These are phyloP conservation scores for Kwoniella heveanensis DNA, from an alignment of 768 basidiomycete species.

Conservation along the genomic window DNA sequence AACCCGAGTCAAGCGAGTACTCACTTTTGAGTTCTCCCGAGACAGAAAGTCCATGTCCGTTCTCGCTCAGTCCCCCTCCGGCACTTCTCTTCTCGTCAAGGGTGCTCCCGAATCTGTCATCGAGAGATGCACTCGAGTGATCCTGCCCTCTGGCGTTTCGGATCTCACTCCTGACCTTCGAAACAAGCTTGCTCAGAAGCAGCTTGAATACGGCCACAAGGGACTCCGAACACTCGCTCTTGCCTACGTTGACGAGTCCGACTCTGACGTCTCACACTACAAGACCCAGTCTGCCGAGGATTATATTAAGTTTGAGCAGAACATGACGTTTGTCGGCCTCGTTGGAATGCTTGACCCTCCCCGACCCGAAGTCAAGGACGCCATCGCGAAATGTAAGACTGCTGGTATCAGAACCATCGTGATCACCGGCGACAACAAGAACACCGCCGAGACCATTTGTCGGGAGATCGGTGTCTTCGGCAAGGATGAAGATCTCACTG, in stretches of 20 bases:
- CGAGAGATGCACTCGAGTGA: slow-evolving; percentile 70
- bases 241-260: slow-evolving; percentile 77
- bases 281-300: slow-evolving; percentile 74
- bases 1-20: slow-evolving; percentile 69
- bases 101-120: slow-evolving; percentile 95
- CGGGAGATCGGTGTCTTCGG: slow-evolving; percentile 92
- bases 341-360: slow-evolving; percentile 99
- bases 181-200: slow-evolving; percentile 65
- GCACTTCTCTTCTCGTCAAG: slow-evolving; percentile 77
- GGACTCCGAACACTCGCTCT: slow-evolving; percentile 90
- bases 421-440: slow-evolving; percentile 97
- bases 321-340: slow-evolving; percentile 90
- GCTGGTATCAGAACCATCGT: slow-evolving; percentile 96
- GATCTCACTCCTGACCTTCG: slow-evolving; percentile 70
- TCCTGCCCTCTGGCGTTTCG: slow-evolving; percentile 61
- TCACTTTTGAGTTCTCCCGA: slow-evolving; percentile 96
- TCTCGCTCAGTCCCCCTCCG: slow-evolving; percentile 69
- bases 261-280: slow-evolving; percentile 79
- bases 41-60: slow-evolving; percentile 99
- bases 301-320: slow-evolving; percentile 85
- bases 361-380: slow-evolving; percentile 83
- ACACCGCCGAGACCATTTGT: slow-evolving; percentile 96
- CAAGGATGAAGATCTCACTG: slow-evolving; percentile 81
- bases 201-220: slow-evolving; percentile 70
- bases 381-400: slow-evolving; percentile 84